phyloP scores from a whole-genome alignment of 2,329 filamentous ascomycete genomes.

The Fusarium illudens region DNA sequence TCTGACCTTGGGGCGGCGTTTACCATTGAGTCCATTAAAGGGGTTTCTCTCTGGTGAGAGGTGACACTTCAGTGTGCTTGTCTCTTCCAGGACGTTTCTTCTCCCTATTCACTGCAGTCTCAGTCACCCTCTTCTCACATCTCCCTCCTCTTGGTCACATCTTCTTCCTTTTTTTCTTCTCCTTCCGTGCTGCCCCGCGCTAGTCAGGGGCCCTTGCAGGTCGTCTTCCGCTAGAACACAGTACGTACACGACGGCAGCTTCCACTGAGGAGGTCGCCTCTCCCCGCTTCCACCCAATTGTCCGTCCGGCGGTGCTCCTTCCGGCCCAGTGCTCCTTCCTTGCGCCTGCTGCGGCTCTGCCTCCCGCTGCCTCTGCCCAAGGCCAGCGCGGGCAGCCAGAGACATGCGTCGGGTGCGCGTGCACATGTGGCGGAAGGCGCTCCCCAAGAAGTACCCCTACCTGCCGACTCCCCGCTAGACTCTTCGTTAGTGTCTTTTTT shows the following conservation, averaged over 20 bases:
- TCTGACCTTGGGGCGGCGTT: slow-evolving; percentile 3
- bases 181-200: slow-evolving; percentile 23
- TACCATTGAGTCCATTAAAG: not conserved
- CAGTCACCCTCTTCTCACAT: not conserved
- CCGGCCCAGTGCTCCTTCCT: not conserved
- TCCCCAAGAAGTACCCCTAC: slow-evolving; percentile 1
- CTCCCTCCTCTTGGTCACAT: not conserved
- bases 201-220: slow-evolving; percentile 36
- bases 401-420: slow-evolving; percentile 3
- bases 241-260: slow-evolving; percentile 4
- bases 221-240: slow-evolving; percentile 27
- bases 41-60: not conserved
- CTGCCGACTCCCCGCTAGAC: not conserved
- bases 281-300: slow-evolving; percentile 5
- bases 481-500: slow-evolving; percentile 1
- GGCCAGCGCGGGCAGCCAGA: not conserved
- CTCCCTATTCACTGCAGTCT: not conserved
- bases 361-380: not conserved
- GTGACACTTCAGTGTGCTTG: too few species aligned
- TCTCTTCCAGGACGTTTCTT: not conserved
- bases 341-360: slow-evolving; percentile 19
- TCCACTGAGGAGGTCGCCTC: not conserved
- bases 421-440: slow-evolving; percentile 6
- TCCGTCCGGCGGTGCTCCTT: slow-evolving; percentile 7
- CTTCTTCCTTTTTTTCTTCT: slow-evolving; percentile 1